Percentiles rank a stretch among this genome's conserved stretches.
phyloP scores from a whole-genome alignment of 1,139 yeast genomes.

The Hemisphaericaspora xylanilytica region DNA sequence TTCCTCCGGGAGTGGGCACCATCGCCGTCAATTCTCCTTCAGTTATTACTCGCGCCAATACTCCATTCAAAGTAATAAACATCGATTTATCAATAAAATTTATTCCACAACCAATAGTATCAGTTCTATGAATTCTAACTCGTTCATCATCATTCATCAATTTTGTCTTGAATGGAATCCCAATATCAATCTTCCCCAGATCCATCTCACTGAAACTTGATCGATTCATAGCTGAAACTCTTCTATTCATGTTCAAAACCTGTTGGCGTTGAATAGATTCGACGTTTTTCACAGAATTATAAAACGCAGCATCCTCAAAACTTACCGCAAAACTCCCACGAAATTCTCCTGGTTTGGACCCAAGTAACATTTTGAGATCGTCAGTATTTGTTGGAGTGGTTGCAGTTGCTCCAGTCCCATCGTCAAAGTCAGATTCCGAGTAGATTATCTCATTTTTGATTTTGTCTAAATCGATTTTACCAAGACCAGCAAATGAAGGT shows the following conservation, averaged over 20 bases:
- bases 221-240: constrained; percentile 36
- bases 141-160: constrained; percentile 9
- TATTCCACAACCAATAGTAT: constrained; percentile 81
- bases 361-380: constrained; percentile 23
- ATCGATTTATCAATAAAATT: constrained; percentile 63
- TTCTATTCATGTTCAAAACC: constrained; percentile 37
- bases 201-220: constrained; percentile 27
- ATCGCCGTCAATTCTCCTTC: constrained; percentile 28
- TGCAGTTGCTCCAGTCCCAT: background rate
- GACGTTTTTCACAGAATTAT: constrained; percentile 35
- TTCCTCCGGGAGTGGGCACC: constrained; percentile 21
- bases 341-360: constrained; percentile 37
- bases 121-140: constrained; percentile 36
- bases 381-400: background rate
- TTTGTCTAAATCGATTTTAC: constrained; percentile 28
- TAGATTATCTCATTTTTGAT: constrained; percentile 20
- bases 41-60: constrained; percentile 36
- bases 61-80: constrained; percentile 83
- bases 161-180: constrained; percentile 34
- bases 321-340: constrained; percentile 44
- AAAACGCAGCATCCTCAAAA: constrained; percentile 41
- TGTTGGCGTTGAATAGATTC: constrained; percentile 33
- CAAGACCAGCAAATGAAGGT: constrained; percentile 6
- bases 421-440: constrained; percentile 1
- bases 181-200: constrained; percentile 36